Percentiles rank a stretch among this genome's conserved stretches.
phyloP scores from a whole-genome alignment of 2,329 filamentous ascomycete species.

The Teratosphaeria destructans region DNA sequence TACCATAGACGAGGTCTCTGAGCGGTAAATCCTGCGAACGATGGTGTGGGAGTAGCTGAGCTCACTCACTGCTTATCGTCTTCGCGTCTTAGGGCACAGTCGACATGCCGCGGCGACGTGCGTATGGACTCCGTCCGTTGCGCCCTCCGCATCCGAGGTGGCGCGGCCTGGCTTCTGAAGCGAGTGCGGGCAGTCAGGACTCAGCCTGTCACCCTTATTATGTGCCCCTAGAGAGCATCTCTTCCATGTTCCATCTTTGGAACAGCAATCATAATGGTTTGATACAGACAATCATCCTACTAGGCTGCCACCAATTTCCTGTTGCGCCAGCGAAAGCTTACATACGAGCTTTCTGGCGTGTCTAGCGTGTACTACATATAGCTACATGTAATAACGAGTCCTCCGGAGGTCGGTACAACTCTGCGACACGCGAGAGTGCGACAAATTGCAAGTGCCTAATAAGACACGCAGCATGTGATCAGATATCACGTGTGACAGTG shows the following conservation, averaged over 20 bases:
- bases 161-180: neutral
- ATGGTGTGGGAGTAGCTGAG: no score
- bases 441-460: neutral
- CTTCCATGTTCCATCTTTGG: neutral
- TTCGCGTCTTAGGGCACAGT: neutral
- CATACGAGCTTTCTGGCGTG: neutral
- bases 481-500: neutral
- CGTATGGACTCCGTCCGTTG: neutral
- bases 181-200: neutral
- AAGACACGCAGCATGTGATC: neutral
- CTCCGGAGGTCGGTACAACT: neutral
- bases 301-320: neutral
- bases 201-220: neutral
- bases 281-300: neutral
- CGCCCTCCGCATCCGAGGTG: neutral
- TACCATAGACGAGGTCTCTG: no score
- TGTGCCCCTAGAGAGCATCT: neutral
- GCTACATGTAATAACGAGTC: no score
- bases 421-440: neutral
- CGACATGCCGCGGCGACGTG: neutral
- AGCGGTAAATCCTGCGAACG: no score
- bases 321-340: neutral
- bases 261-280: neutral
- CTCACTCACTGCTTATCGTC: neutral
- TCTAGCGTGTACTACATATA: no score